phyloP scores from a whole-genome alignment of 2,329 filamentous ascomycete species.

The Colletotrichum falcatum region DNA sequence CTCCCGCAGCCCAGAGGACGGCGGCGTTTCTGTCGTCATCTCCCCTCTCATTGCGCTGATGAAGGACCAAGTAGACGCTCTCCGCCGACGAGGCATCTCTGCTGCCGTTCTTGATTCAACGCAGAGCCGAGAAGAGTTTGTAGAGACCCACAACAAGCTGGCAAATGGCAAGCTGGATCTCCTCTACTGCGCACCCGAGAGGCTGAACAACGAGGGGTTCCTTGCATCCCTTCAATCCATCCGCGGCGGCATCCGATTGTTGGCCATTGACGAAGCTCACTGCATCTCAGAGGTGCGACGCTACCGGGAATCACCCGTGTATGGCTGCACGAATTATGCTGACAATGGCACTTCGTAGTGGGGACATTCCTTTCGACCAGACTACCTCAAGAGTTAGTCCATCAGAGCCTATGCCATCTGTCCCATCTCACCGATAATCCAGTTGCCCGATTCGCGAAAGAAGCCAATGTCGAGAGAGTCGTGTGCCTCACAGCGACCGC shows the following conservation, averaged over 20 bases:
- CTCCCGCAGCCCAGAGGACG: constrained; percentile 46
- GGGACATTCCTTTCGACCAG: constrained; percentile 63
- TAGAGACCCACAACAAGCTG: constrained; percentile 52
- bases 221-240: constrained; percentile 66
- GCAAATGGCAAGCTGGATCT: constrained; percentile 62
- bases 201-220: constrained; percentile 71
- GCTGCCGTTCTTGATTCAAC: constrained; percentile 69
- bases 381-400: constrained; percentile 60
- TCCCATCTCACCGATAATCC: constrained; percentile 43
- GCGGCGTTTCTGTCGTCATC: constrained; percentile 67
- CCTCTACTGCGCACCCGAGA: constrained; percentile 70
- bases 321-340: not conserved
- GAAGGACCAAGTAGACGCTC: constrained; percentile 71
- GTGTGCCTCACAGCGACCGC: constrained; percentile 72
- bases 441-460: constrained; percentile 66
- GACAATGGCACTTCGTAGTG: constrained; percentile 48
- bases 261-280: constrained; percentile 70
- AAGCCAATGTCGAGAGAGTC: constrained; percentile 68
- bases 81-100: constrained; percentile 60
- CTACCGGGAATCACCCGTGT: too few relatives aligned
- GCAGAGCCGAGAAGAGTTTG: constrained; percentile 61
- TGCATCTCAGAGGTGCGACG: constrained; percentile 62
- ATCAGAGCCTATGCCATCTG: not conserved
- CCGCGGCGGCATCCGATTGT: constrained; percentile 65
- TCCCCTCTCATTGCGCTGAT: constrained; percentile 69